Percentiles rank a stretch among this genome's conserved stretches.
These are phyloP conservation scores for Thermothielavioides terrestris DNA, from an alignment of 495 filamentous ascomycete genomes.

Conservation along the genomic window DNA sequence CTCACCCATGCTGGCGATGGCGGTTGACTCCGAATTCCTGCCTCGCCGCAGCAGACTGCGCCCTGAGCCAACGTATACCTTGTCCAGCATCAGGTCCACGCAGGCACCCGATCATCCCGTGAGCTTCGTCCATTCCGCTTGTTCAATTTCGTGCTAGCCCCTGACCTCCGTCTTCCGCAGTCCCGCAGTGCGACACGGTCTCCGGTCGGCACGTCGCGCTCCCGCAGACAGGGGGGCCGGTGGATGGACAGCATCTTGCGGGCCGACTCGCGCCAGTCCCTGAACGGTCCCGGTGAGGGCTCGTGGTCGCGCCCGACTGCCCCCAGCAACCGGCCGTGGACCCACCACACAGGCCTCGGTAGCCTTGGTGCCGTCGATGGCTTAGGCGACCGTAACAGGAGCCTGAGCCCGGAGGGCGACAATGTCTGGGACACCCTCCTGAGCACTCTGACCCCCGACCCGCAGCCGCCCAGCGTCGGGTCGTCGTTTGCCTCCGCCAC, in stretches of 20 bases:
- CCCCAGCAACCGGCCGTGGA: background rate
- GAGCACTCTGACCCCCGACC: conserved; percentile 71
- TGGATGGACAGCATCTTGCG: background rate
- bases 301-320: background rate
- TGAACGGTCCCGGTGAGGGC: background rate
- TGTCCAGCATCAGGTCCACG: conserved; percentile 19
- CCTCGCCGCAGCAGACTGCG: background rate
- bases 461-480: conserved; percentile 66
- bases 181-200: conserved; percentile 4
- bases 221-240: background rate
- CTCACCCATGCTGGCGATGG: conserved; percentile 7
- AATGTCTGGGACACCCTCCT: conserved; percentile 72
- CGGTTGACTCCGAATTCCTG: conserved; percentile 14
- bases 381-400: conserved; percentile 74
- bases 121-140: background rate
- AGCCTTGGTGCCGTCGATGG: too few relatives aligned
- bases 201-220: background rate
- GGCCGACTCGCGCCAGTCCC: background rate
- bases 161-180: conserved; percentile 3
- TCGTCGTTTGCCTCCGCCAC: conserved; percentile 74
- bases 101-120: conserved; percentile 13
- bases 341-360: too few relatives aligned
- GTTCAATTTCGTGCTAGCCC: too few relatives aligned
- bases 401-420: conserved; percentile 64
- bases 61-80: conserved; percentile 7